phyloP scores from a whole-genome alignment of 805 yeast species.

The Saccharomycopsis lassenensis region DNA sequence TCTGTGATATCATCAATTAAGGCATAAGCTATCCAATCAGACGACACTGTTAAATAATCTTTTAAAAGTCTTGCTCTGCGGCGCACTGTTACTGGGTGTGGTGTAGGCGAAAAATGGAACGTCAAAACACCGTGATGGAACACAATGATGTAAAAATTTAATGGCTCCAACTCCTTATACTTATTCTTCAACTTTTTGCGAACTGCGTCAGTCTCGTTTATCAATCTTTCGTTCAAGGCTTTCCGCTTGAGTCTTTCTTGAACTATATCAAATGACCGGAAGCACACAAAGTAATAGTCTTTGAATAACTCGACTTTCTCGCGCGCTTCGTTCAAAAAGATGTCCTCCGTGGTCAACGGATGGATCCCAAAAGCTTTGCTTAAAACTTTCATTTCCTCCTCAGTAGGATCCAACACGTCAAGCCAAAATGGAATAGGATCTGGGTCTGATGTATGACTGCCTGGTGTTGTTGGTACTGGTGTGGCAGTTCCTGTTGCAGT shows the following conservation, averaged over 20 bases:
- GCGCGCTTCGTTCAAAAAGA: conserved; percentile 90
- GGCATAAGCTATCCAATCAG: conserved; percentile 80
- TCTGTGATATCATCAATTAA: conserved; percentile 76
- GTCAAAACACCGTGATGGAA: conserved; percentile 58
- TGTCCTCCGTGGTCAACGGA: conserved; percentile 97
- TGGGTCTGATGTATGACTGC: too few relatives aligned
- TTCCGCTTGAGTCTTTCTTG: conserved; percentile 14
- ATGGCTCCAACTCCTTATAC: conserved; percentile 32
- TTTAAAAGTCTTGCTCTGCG: conserved; percentile 72
- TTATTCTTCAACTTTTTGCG: conserved; percentile 23
- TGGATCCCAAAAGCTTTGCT: conserved; percentile 95
- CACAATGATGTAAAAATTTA: conserved; percentile 64
- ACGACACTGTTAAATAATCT: conserved; percentile 65
- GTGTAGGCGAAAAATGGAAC: conserved; percentile 58
- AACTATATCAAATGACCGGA: conserved; percentile 87
- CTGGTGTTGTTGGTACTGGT: too few relatives aligned
- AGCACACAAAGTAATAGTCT: conserved; percentile 87
- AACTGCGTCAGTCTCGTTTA: too few relatives aligned
- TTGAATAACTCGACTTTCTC: conserved; percentile 92
- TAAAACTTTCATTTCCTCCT: conserved; percentile 83
- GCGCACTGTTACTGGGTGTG: conserved; percentile 66
- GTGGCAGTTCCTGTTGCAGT: too few relatives aligned
- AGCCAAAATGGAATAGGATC: conserved; percentile 70
- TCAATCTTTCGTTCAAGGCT: conserved; percentile 16
- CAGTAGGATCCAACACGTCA: conserved; percentile 90